Evolutionary conservation across 352 stramenopile species (phyloP).

Genomic region (Pythium phragmiticola): DNA sequence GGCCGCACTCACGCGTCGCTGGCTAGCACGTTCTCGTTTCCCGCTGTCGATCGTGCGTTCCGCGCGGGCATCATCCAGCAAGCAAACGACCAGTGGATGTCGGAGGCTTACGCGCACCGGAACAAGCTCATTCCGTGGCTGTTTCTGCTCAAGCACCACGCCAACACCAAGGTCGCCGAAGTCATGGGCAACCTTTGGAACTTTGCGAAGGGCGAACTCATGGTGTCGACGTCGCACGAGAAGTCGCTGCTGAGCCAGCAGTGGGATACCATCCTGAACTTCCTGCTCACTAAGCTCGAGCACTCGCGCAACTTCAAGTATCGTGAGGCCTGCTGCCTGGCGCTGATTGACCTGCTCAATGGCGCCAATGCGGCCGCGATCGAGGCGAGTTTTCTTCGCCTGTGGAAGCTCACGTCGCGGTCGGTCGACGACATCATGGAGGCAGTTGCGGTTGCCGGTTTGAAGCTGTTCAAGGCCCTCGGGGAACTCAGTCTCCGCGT

Average conservation of each 20-base stretch:
- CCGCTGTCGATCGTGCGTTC: slow-evolving; percentile 42
- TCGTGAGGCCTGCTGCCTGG: slow-evolving; percentile 64
- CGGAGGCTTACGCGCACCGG: slow-evolving; percentile 45
- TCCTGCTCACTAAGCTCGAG: slow-evolving; percentile 58
- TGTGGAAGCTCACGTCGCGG: slow-evolving; percentile 69
- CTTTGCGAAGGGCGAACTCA: slow-evolving; percentile 47
- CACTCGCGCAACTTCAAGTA: slow-evolving; percentile 80
- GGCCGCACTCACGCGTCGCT: background rate
- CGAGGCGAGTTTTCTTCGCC: slow-evolving; percentile 43
- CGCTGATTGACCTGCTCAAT: slow-evolving; percentile 64
- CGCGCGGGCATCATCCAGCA: slow-evolving; percentile 44
- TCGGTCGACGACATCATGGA: slow-evolving; percentile 83
- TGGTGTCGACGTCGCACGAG: slow-evolving; percentile 33
- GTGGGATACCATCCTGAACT: slow-evolving; percentile 53
- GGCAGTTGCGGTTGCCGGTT: slow-evolving; percentile 47
- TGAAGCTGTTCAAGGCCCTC: slow-evolving; percentile 77
- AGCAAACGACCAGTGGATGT: slow-evolving; percentile 59
- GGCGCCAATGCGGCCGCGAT: slow-evolving; percentile 47
- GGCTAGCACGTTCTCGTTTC: slow-evolving; percentile 43
- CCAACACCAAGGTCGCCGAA: slow-evolving; percentile 58
- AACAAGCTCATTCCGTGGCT: slow-evolving; percentile 69
- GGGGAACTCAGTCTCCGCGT: slow-evolving; percentile 75
- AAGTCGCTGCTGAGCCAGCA: slow-evolving; percentile 55
- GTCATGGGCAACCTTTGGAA: slow-evolving; percentile 74
- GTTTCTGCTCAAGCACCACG: slow-evolving; percentile 76